A percentile compares a stretch with the other conserved stretches of the same genome.
phyloP scores from a whole-genome alignment of 2,329 filamentous ascomycete genomes.

The Xylaria digitata region DNA sequence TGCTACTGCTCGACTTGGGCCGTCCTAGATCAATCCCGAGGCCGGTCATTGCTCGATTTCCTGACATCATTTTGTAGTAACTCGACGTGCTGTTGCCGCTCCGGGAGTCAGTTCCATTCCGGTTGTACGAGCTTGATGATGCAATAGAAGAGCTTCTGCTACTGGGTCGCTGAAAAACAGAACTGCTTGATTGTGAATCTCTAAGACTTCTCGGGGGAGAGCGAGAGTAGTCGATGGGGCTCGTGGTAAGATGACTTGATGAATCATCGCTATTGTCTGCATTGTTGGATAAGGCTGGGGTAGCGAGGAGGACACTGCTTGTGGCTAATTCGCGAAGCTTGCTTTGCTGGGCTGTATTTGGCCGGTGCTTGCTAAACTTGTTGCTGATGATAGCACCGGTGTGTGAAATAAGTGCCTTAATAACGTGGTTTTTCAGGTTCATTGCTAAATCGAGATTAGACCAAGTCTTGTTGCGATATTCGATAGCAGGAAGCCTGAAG shows the following conservation, averaged over 20 bases:
- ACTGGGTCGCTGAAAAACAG: constrained; percentile 55
- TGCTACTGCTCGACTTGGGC: constrained; percentile 47
- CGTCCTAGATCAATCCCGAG: constrained; percentile 45
- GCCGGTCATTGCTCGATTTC: constrained; percentile 40
- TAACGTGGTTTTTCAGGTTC: constrained; percentile 92
- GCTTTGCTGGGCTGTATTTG: constrained; percentile 80
- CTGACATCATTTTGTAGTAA: constrained; percentile 51
- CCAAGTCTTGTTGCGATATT: constrained; percentile 99
- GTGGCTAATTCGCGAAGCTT: constrained; percentile 87
- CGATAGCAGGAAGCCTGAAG: constrained; percentile 91
- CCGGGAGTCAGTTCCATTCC: constrained; percentile 42
- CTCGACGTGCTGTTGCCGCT: constrained; percentile 44
- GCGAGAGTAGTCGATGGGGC: constrained; percentile 68
- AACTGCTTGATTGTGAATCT: constrained; percentile 62
- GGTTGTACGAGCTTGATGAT: constrained; percentile 54
- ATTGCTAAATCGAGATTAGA: constrained; percentile 95
- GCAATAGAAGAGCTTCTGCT: constrained; percentile 67
- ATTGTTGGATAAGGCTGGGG: constrained; percentile 55
- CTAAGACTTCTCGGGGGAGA: constrained; percentile 67
- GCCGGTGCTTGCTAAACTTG: constrained; percentile 91
- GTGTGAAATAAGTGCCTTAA: constrained; percentile 93
- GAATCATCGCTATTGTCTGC: constrained; percentile 68
- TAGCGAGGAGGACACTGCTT: constrained; percentile 72
- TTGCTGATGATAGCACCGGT: constrained; percentile 97
- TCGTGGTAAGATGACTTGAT: constrained; percentile 64